Conservation (phyloP, 1,284 basidiomycete species). For the Salmacisia buchloeana region DNA sequence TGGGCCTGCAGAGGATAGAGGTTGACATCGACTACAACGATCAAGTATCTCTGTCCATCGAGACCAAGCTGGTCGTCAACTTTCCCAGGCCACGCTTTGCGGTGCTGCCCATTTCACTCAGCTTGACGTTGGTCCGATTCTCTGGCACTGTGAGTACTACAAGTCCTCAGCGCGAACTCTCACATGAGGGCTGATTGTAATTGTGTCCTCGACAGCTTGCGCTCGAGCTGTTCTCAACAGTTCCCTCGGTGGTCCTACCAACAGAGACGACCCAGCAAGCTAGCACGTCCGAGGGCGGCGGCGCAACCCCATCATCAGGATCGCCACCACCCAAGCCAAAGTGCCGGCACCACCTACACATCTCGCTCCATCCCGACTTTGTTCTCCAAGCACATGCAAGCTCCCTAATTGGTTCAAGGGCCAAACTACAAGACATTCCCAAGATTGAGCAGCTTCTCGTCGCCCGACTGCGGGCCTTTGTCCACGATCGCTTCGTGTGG, state of each 20-base stretch:
- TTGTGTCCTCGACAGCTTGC: constrained; percentile 10
- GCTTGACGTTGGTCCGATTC: constrained; percentile 57
- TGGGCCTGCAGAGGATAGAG: constrained; percentile 53
- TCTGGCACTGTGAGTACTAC: constrained; percentile 55
- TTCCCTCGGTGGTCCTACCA: constrained; percentile 19
- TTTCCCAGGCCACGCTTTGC: constrained; percentile 59
- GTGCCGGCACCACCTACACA: constrained; percentile 52
- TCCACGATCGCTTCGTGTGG: constrained; percentile 57
- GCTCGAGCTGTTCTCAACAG: constrained; percentile 18
- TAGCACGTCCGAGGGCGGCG: neutral
- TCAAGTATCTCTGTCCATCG: constrained; percentile 55
- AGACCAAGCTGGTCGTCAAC: constrained; percentile 59
- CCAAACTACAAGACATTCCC: constrained; percentile 60
- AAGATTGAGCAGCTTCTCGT: constrained; percentile 60
- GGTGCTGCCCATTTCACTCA: constrained; percentile 57
- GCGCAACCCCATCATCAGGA: constrained; percentile 36
- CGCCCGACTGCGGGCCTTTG: constrained; percentile 54
- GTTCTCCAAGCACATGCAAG: constrained; percentile 56
- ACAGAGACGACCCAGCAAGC: constrained; percentile 9
- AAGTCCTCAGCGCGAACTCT: neutral
- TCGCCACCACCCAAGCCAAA: constrained; percentile 49
- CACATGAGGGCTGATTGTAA: neutral
- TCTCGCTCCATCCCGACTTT: constrained; percentile 59
- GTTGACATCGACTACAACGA: constrained; percentile 59
- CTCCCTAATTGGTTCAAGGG: constrained; percentile 57